Conservation (phyloP, 140 eudicot genomes). For the Oenanthe javanica region DNA sequence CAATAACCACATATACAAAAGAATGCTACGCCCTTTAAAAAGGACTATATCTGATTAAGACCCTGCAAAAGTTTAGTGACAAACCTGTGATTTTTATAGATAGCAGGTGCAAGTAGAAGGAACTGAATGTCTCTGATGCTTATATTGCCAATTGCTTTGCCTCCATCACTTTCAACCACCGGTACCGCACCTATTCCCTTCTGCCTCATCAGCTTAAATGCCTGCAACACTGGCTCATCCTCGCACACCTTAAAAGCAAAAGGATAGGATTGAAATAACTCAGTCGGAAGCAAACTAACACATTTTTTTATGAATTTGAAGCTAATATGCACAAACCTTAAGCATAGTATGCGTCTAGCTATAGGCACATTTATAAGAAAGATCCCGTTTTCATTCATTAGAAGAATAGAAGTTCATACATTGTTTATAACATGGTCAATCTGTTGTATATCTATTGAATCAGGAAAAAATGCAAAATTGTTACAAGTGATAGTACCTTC, state of each 20-base stretch:
- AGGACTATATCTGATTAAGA: not conserved
- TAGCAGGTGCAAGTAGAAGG: slow-evolving; percentile 48
- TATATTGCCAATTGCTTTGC: slow-evolving; percentile 72
- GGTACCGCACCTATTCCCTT: slow-evolving; percentile 92
- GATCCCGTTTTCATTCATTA: not conserved
- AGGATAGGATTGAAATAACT: not conserved
- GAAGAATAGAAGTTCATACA: not conserved
- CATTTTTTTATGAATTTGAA: not conserved
- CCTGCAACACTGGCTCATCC: slow-evolving; percentile 91
- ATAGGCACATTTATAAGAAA: not conserved
- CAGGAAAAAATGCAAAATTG: not conserved
- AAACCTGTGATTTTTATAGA: slow-evolving; percentile 52
- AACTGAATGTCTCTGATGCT: slow-evolving; percentile 51
- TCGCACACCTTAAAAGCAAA: slow-evolving; percentile 53
- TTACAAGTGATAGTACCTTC: slow-evolving; percentile 29
- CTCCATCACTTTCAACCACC: slow-evolving; percentile 62
- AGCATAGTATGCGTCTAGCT: not conserved
- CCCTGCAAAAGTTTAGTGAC: slow-evolving; percentile 4
- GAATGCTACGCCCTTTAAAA: not conserved
- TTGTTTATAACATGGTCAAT: not conserved
- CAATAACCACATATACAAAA: not conserved
- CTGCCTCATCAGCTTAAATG: slow-evolving; percentile 69
- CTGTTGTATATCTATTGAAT: not conserved
- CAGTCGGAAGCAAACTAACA: not conserved
- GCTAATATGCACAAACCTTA: not conserved